Evolutionary conservation across 345 rosid species (phyloP).

Genomic region (Salix udensis): DNA sequence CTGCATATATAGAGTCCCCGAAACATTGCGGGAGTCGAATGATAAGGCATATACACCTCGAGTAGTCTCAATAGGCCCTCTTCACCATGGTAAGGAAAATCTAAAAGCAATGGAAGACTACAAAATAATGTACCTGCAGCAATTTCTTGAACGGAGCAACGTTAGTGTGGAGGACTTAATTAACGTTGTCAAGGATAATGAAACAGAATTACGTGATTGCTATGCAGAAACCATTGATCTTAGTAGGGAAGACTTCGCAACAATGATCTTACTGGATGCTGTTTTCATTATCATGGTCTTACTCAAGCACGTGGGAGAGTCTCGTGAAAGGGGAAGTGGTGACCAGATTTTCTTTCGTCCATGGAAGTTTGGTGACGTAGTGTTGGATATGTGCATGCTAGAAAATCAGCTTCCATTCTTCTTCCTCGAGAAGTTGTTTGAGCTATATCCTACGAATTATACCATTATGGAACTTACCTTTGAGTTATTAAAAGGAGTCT

Average conservation of each 20-base stretch:
- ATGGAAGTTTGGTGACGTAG: too few species aligned
- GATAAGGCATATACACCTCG: too few species aligned
- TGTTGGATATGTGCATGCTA: too few species aligned
- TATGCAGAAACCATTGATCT: neutral
- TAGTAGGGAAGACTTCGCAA: neutral
- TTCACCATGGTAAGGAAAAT: neutral
- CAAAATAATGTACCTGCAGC: neutral
- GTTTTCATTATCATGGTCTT: neutral
- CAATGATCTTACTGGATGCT: slow-evolving; percentile 7
- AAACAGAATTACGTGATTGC: neutral
- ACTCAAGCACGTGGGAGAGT: too few species aligned
- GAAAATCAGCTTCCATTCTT: slow-evolving; percentile 23
- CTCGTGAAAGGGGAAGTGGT: too few species aligned
- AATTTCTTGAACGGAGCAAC: neutral
- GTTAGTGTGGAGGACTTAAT: neutral
- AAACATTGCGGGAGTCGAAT: too few species aligned
- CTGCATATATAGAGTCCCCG: too few species aligned
- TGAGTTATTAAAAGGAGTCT: too few species aligned
- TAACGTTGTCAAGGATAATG: neutral
- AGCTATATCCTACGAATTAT: too few species aligned
- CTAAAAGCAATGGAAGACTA: slow-evolving; percentile 9
- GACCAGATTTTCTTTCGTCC: neutral
- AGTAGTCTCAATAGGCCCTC: neutral
- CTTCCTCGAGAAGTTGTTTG: neutral
- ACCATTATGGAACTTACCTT: too few species aligned